Evolutionary conservation across 164 flowering plant genomes (phyloP).

Genomic region (Berberis vulgaris): DNA sequence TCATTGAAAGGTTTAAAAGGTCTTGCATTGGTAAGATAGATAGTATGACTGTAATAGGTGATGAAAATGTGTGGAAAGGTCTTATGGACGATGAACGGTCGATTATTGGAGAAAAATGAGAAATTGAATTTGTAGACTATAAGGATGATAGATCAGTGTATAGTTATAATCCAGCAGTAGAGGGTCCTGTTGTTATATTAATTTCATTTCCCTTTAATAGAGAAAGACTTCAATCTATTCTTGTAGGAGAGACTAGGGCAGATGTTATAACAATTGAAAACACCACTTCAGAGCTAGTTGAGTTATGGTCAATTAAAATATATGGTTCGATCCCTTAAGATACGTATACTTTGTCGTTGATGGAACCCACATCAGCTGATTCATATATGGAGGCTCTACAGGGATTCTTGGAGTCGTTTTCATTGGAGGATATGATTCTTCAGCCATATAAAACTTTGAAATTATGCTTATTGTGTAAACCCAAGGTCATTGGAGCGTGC

Average conservation of each 20-base stretch:
- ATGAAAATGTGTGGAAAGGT: too few species aligned
- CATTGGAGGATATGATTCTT: conserved; percentile 63
- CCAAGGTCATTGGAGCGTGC: conserved; percentile 65
- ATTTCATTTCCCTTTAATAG: conserved; percentile 51
- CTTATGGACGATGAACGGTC: conserved; percentile 39
- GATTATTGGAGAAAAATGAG: conserved; percentile 66
- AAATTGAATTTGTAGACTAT: conserved; percentile 62
- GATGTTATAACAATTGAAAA: conserved; percentile 54
- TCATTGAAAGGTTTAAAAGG: not conserved
- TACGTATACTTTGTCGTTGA: conserved; percentile 57
- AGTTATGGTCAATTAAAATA: conserved; percentile 57
- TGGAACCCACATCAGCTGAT: conserved; percentile 56
- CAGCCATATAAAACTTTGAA: conserved; percentile 51
- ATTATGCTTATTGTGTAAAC: conserved; percentile 84
- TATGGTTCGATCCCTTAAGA: conserved; percentile 62
- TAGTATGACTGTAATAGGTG: not conserved
- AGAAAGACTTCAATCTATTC: conserved; percentile 60
- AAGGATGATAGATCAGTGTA: conserved; percentile 43
- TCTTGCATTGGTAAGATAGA: not conserved
- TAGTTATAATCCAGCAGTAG: conserved; percentile 39
- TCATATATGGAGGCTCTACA: conserved; percentile 28
- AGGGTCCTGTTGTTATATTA: conserved; percentile 60
- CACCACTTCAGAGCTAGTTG: conserved; percentile 54
- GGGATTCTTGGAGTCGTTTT: conserved; percentile 38
- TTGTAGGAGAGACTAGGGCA: conserved; percentile 40